Evolutionary conservation across 352 stramenopile species (phyloP), one percentile per base, ranked within the genome.

Genomic region (Pythium sp.): DNA sequence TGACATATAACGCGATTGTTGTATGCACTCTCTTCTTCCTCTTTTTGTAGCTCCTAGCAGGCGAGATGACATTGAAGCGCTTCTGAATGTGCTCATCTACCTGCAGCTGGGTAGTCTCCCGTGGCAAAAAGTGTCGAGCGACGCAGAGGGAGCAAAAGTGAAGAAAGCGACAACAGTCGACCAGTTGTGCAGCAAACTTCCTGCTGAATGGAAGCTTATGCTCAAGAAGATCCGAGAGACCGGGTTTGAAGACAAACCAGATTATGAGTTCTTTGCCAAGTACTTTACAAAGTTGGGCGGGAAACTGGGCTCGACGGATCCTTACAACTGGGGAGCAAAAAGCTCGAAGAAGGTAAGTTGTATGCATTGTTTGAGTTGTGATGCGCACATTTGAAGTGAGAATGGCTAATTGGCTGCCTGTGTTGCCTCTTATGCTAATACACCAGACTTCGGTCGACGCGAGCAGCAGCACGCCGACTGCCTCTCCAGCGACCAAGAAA

Each of bases 21-120:
- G 58, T 5, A 20, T 24, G 55, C 18, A 4, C 18, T 20, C 41
- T 20, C 20, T 71, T 60, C 22, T 15, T 15, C 30, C 4, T n/a
- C 0, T 77, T n/a, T 62, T 5, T 55, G 14, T 56, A 95, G 87
- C 89, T 46, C 74, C 83, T 9, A 96, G 91, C 65, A 83, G 90
- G 26, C 72, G 92, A 47, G 93, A 98, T 75, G 94, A 98, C 67
- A 76, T 98, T 15, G 94, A 98, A 73, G 89, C 92, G 30, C 70
- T 98, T 24, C 68, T 96, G 24, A 91, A 98, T 62, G 89, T 98
- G 28, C 75, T 97, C 5, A 76, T 94, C 22, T 97, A 98, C 67
- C 62, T 98, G 22, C 77, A 97, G 58, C 82, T 90, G n/a, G 80
- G 86, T 15, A 69, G 89, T 49, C 68, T 98, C 18, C 75, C 82